These are phyloP conservation scores for Cercospora janseana DNA, from an alignment of 2,329 filamentous ascomycete genomes.

Conservation along the genomic window DNA sequence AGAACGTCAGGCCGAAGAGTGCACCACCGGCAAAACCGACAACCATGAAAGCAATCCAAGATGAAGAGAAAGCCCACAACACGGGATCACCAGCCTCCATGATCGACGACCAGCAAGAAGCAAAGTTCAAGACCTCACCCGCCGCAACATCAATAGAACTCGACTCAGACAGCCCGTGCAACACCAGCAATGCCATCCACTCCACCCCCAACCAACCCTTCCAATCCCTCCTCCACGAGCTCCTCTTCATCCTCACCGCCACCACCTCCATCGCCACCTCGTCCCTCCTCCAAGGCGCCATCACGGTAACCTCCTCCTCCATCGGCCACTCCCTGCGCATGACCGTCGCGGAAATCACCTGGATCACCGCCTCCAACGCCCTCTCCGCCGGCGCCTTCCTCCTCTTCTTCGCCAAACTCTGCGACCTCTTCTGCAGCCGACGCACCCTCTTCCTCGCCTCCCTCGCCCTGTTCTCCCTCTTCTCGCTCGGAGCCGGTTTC, in stretches of 20 bases:
- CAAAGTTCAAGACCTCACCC: too few species aligned
- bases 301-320: conserved; percentile 13
- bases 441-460: conserved; percentile 9
- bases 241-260: conserved; percentile 8
- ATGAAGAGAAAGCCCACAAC: neutral
- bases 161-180: too few species aligned
- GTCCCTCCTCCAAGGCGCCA: conserved; percentile 10
- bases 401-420: conserved; percentile 10
- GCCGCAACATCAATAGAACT: too few species aligned
- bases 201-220: conserved; percentile 11
- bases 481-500: conserved; percentile 12
- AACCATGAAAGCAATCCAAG: neutral
- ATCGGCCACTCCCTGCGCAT: conserved; percentile 10
- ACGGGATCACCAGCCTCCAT: too few species aligned
- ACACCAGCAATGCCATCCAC: neutral
- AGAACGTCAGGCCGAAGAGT: too few species aligned
- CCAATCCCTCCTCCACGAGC: conserved; percentile 8
- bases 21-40: neutral
- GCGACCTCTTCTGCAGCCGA: conserved; percentile 12
- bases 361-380: conserved; percentile 9
- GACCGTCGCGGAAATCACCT: conserved; percentile 10
- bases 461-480: conserved; percentile 10
- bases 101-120: too few species aligned
- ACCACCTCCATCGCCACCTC: conserved; percentile 14
- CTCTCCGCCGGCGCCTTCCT: conserved; percentile 13